Evolutionary conservation across 176 grass and related monocot genomes (phyloP), one percentile per base, ranked within the genome.

Genomic region (Aegilops longissima): DNA sequence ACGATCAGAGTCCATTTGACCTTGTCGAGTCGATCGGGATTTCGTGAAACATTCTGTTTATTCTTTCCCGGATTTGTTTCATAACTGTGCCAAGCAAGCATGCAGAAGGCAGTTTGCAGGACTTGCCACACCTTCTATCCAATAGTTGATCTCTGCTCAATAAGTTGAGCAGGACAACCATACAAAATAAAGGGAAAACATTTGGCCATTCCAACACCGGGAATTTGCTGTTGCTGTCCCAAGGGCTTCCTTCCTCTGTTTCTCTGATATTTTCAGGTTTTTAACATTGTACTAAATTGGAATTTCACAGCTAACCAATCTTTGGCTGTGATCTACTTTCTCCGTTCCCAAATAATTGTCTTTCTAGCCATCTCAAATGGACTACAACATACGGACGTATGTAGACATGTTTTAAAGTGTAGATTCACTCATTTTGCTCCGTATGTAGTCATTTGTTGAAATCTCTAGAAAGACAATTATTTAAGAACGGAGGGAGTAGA

Each of bases 21-120:
- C 31, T 62, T 59, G n/a, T 71, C 21, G 65, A 13, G 8, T 2
- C 40, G 6, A 39, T 3, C 17, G 49, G 77, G 63, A 69, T 84
- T 76, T 80, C 83, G 12, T 59, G 63, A 12, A 58, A 30, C 68
- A 9, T 21, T 20, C 72, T 9, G 45, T 23, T 64, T 5, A 30
- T 82, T 82, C 73, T 63, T 54, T 78, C 80, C 49, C 81, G 80
- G 18, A 81, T 87, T 91, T 87, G 85, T 80, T 76, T 39, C 70
- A 68, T 65, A 67, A 80, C 38, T 76, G 82, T 76, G 76, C 16
- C 47, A 51, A 51, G 45, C 45, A 49, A 0, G 59, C 80, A 12
- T 68, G 66, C 84, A 80, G 68, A 76, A 69, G 18, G 61, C 63
- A 76, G 29, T 74, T 4, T 80, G 85, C 21, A 24, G 24, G 45